These are phyloP conservation scores for Strobilomyces dryophilus DNA, from an alignment of 768 basidiomycete species.

Conservation along the genomic window DNA sequence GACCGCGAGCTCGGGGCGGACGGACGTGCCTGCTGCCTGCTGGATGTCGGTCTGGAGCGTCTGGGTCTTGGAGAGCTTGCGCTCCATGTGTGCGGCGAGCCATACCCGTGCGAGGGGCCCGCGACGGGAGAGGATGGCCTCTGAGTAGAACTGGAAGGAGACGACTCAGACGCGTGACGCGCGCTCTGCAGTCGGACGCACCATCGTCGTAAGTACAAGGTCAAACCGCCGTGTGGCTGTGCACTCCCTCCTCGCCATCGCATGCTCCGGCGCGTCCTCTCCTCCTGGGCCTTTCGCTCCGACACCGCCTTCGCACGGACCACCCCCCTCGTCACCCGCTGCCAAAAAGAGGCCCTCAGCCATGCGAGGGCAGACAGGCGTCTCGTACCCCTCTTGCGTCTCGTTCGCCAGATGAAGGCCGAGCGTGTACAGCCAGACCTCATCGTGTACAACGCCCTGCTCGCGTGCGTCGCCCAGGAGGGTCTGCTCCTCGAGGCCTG, in stretches of 20 bases:
- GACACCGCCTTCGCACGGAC: slow-evolving; percentile 26
- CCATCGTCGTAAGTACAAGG: slow-evolving; percentile 10
- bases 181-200: not conserved
- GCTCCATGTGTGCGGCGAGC: slow-evolving; percentile 98
- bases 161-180: not conserved
- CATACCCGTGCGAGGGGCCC: slow-evolving; percentile 96
- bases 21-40: slow-evolving; percentile 71
- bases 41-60: slow-evolving; percentile 94
- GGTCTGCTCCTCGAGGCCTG: slow-evolving; percentile 48
- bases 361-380: slow-evolving; percentile 34
- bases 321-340: slow-evolving; percentile 24
- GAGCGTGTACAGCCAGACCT: slow-evolving; percentile 49
- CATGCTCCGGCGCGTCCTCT: slow-evolving; percentile 6
- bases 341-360: slow-evolving; percentile 30
- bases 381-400: slow-evolving; percentile 38
- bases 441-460: slow-evolving; percentile 52
- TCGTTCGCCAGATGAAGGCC: slow-evolving; percentile 56
- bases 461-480: slow-evolving; percentile 44
- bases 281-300: slow-evolving; percentile 22
- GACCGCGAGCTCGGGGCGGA: not conserved
- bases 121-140: slow-evolving; percentile 88
- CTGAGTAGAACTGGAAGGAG: slow-evolving; percentile 71
- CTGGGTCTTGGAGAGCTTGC: slow-evolving; percentile 94
- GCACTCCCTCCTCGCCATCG: not conserved
- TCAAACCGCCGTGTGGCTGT: slow-evolving; percentile 26